A percentile compares a stretch with the other conserved stretches of the same genome.
phyloP scores from a whole-genome alignment of 306 rosid species.

The Delonix regia region DNA sequence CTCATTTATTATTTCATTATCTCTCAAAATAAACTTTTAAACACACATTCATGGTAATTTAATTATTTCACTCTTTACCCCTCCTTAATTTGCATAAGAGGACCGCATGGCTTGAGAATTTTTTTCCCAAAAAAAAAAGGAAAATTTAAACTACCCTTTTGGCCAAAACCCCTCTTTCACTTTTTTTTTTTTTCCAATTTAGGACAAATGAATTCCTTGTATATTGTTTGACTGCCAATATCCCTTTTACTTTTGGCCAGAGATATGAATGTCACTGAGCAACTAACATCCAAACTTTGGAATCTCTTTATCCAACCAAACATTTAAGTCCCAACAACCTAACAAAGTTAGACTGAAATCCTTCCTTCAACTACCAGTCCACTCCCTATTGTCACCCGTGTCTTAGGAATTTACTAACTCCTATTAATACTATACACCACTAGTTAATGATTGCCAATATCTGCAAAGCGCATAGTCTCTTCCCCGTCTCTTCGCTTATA shows the following conservation, averaged over 20 bases:
- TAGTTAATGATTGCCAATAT: slow-evolving; percentile 29
- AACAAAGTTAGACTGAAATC: slow-evolving; percentile 40
- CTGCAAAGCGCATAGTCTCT: slow-evolving; percentile 29
- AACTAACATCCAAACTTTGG: neutral
- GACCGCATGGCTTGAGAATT: neutral
- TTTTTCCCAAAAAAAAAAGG: neutral
- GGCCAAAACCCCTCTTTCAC: neutral
- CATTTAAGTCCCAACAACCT: slow-evolving; percentile 60
- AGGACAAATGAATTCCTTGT: too few species aligned
- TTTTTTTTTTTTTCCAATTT: too few species aligned
- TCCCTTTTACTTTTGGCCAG: neutral
- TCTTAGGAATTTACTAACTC: slow-evolving; percentile 18
- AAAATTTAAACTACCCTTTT: neutral
- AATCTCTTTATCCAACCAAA: slow-evolving; percentile 37
- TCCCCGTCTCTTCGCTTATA: neutral
- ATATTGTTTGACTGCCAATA: too few species aligned
- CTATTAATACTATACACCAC: slow-evolving; percentile 46
- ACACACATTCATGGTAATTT: too few species aligned
- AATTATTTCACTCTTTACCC: too few species aligned
- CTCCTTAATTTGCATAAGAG: too few species aligned
- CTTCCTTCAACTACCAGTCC: slow-evolving; percentile 72
- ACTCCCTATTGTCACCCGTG: slow-evolving; percentile 24
- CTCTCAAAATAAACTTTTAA: too few species aligned
- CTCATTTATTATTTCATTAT: too few species aligned
- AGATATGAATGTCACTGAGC: neutral